Conservation (phyloP, 1,284 basidiomycete genomes). For the Butyriboletus appendiculatus region DNA sequence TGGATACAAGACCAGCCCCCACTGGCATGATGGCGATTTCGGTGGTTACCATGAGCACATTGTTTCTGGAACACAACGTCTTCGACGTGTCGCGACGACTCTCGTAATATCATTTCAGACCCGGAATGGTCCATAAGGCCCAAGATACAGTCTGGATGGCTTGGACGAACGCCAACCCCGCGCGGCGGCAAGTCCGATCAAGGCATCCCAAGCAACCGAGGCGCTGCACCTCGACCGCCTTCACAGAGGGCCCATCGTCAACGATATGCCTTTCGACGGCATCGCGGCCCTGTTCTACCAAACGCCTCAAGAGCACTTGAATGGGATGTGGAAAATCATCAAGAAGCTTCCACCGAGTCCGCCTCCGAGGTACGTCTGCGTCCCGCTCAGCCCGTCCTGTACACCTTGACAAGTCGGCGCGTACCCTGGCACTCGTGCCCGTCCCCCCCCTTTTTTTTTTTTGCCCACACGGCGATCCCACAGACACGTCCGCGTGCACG, state of each 20-base stretch:
- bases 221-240: background rate
- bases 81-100: background rate
- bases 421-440: background rate
- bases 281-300: conserved; percentile 16
- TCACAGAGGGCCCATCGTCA: background rate
- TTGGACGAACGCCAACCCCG: background rate
- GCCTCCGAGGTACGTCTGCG: conserved; percentile 21
- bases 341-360: conserved; percentile 18
- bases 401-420: background rate
- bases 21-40: no score
- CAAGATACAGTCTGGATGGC: background rate
- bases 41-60: conserved; percentile 14
- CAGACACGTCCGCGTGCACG: conserved; percentile 36
- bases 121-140: background rate
- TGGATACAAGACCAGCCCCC: background rate
- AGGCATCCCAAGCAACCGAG: background rate
- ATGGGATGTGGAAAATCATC: conserved; percentile 29
- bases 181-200: background rate
- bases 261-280: conserved; percentile 17
- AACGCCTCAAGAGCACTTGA: conserved; percentile 34
- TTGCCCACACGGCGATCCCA: no score
- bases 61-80: conserved; percentile 19
- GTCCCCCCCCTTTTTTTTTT: background rate
- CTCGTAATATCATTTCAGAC: background rate
- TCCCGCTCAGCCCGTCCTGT: background rate